Percentiles rank a stretch among this genome's conserved stretches.
Conservation (phyloP, 2,329 filamentous ascomycete genomes). For the Myrmaecium sp. region DNA sequence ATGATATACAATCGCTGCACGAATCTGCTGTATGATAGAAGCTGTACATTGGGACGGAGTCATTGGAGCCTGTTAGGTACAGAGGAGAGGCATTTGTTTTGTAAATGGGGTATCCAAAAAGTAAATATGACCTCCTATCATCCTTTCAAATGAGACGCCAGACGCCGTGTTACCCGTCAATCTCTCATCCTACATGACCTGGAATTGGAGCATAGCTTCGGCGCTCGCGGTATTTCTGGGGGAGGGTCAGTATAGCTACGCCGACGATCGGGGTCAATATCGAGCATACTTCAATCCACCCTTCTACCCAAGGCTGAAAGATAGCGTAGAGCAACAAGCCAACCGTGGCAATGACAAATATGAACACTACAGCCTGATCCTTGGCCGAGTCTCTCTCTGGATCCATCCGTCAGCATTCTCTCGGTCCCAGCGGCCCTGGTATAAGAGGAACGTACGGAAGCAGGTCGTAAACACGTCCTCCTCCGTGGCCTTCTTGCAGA, state of each 20-base stretch:
- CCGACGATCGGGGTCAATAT: too few species aligned
- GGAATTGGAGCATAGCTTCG: too few species aligned
- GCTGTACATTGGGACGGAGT: slow-evolving; percentile 16
- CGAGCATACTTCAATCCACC: slow-evolving; percentile 33
- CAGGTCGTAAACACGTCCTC: slow-evolving; percentile 50
- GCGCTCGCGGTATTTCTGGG: too few species aligned
- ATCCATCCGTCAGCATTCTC: slow-evolving; percentile 3
- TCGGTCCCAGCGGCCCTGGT: neutral
- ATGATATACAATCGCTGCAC: slow-evolving; percentile 17
- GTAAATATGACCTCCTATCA: neutral
- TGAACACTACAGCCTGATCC: slow-evolving; percentile 47
- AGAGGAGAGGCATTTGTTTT: slow-evolving; percentile 8
- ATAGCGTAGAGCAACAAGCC: slow-evolving; percentile 43
- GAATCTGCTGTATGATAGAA: slow-evolving; percentile 13
- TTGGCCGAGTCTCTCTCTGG: slow-evolving; percentile 49
- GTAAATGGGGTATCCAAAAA: slow-evolving; percentile 10
- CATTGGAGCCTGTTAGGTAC: slow-evolving; percentile 9
- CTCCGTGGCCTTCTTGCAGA: slow-evolving; percentile 44
- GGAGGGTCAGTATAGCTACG: too few species aligned
- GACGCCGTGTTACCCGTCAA: neutral
- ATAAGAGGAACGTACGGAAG: slow-evolving; percentile 33
- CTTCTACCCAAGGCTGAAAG: slow-evolving; percentile 40
- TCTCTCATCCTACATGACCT: neutral
- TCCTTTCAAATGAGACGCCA: neutral
- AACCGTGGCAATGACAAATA: slow-evolving; percentile 47